Percentiles rank a stretch among this genome's conserved stretches.
Evolutionary conservation across 73 alveolate genomes (phyloP).

Genomic region (Paramecium caudatum): DNA sequence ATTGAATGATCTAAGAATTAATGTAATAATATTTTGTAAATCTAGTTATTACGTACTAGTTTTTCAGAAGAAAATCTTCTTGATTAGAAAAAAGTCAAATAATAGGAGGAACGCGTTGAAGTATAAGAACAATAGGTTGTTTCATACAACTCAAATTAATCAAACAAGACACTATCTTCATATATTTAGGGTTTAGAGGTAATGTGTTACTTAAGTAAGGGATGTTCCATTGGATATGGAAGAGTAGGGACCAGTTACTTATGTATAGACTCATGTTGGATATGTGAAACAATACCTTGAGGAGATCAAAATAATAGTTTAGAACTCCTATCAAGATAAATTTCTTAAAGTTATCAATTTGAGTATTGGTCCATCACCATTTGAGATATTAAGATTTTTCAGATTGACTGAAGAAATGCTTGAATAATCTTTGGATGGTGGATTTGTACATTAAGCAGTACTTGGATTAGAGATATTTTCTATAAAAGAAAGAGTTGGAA

Average conservation of each 20-base stretch:
- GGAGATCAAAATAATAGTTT: constrained; percentile 53
- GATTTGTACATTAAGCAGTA: constrained; percentile 72
- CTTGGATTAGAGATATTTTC: constrained; percentile 61
- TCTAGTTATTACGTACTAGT: constrained; percentile 35
- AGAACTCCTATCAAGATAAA: not conserved
- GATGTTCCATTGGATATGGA: constrained; percentile 68
- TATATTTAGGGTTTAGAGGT: constrained; percentile 58
- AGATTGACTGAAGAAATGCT: constrained; percentile 72
- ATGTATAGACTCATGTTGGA: constrained; percentile 57
- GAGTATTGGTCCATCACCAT: constrained; percentile 68
- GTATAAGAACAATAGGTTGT: not conserved
- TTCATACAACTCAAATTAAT: constrained; percentile 43
- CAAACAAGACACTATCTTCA: constrained; percentile 15
- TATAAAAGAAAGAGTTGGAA: constrained; percentile 58
- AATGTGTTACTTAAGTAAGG: constrained; percentile 42
- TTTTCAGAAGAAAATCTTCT: constrained; percentile 44
- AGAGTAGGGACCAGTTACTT: not conserved
- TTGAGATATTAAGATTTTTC: constrained; percentile 73
- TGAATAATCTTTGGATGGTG: constrained; percentile 69
- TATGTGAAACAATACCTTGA: constrained; percentile 30
- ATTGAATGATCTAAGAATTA: constrained; percentile 12
- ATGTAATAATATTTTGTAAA: constrained; percentile 1
- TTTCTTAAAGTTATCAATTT: constrained; percentile 52
- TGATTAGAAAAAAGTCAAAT: not conserved
- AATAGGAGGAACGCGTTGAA: not conserved